Evolutionary conservation across 2,329 filamentous ascomycete species (phyloP).

Genomic region (Arthrobotrys sphaeroides): DNA sequence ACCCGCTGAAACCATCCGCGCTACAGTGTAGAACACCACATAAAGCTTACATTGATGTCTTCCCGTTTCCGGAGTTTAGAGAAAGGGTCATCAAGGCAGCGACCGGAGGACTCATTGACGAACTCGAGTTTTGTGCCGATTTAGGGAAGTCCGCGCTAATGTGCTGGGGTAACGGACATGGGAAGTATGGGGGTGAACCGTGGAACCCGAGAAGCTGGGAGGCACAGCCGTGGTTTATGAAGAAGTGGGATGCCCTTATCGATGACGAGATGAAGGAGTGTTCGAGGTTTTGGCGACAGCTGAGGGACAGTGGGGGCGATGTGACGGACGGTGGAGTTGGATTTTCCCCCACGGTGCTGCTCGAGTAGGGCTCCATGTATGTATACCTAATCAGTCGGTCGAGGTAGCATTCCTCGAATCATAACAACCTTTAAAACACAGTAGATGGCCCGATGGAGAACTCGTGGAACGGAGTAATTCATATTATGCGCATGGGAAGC

Average conservation of each 20-base stretch:
- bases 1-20: slow-evolving; percentile 7
- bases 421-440: too few species aligned
- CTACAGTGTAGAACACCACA: slow-evolving; percentile 37
- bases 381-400: too few species aligned
- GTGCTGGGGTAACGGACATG: slow-evolving; percentile 37
- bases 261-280: slow-evolving; percentile 41
- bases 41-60: slow-evolving; percentile 30
- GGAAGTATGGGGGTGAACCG: slow-evolving; percentile 32
- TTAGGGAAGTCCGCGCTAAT: slow-evolving; percentile 31
- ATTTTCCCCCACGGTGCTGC: neutral
- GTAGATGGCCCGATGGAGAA: too few species aligned
- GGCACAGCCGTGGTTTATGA: slow-evolving; percentile 36
- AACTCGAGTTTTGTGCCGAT: slow-evolving; percentile 39
- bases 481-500: too few species aligned
- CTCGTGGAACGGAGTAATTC: too few species aligned
- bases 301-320: slow-evolving; percentile 17
- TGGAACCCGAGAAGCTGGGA: slow-evolving; percentile 51
- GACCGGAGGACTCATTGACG: neutral
- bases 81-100: slow-evolving; percentile 18
- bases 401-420: too few species aligned
- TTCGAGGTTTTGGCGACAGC: slow-evolving; percentile 35
- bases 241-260: slow-evolving; percentile 27
- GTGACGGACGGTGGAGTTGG: neutral
- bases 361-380: neutral
- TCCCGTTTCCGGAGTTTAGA: slow-evolving; percentile 36